These are phyloP conservation scores for Penicillium coprophilum DNA, from an alignment of 495 filamentous ascomycete species.

Conservation along the genomic window DNA sequence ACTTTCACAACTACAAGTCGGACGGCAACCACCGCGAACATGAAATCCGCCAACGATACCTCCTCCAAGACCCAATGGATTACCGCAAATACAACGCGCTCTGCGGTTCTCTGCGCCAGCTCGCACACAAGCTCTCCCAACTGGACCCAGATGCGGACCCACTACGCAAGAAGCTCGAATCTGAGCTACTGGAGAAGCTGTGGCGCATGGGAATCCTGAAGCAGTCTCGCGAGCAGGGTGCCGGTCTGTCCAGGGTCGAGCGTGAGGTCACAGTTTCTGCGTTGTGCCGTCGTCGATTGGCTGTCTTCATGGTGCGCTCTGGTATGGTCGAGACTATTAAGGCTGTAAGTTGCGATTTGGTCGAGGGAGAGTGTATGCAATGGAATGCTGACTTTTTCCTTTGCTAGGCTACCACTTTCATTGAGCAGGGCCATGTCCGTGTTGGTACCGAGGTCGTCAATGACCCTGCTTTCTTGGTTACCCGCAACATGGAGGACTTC, in stretches of 20 bases:
- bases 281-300: conserved; percentile 75
- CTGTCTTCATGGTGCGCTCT: conserved; percentile 83
- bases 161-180: conserved; percentile 74
- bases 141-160: conserved; percentile 75
- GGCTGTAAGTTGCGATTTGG: conserved; percentile 39
- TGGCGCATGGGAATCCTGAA: conserved; percentile 85
- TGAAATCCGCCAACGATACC: conserved; percentile 77
- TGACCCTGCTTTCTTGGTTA: conserved; percentile 61
- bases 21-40: conserved; percentile 83
- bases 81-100: conserved; percentile 86
- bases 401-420: conserved; percentile 67
- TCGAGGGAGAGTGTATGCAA: conserved; percentile 4
- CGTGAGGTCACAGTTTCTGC: conserved; percentile 80
- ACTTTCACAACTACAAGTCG: conserved; percentile 90
- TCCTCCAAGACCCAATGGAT: conserved; percentile 81
- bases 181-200: conserved; percentile 82
- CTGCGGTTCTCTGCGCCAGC: conserved; percentile 78
- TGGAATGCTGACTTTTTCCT: conserved; percentile 7
- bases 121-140: conserved; percentile 80
- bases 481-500: conserved; percentile 88
- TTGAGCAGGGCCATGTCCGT: conserved; percentile 94
- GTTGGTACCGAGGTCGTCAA: conserved; percentile 90
- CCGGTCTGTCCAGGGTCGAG: conserved; percentile 75
- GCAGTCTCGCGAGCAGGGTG: conserved; percentile 56
- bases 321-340: conserved; percentile 88